A percentile compares a stretch with the other conserved stretches of the same genome.
phyloP scores from a whole-genome alignment of 768 basidiomycete species.

The Daedaleopsis nitida region DNA sequence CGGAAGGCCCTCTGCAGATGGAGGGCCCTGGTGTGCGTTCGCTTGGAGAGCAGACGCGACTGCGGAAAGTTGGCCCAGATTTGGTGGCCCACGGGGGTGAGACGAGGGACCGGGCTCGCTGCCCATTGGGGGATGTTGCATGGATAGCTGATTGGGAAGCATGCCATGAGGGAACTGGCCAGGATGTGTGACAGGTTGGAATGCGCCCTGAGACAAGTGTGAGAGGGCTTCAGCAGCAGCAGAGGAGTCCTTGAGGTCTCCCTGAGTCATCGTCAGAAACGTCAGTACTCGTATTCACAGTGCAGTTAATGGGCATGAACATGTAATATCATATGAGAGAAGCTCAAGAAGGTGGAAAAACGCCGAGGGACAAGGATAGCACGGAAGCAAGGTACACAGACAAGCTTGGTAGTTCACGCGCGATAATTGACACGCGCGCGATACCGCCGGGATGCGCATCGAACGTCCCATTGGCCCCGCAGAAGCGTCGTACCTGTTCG shows the following conservation, averaged over 20 bases:
- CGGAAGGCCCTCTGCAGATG: constrained; percentile 4
- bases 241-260: constrained; percentile 49
- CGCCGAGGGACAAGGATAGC: constrained; percentile 37
- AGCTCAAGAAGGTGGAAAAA: neutral
- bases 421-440: too few species aligned
- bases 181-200: constrained; percentile 21
- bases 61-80: constrained; percentile 25
- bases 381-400: constrained; percentile 3
- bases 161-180: constrained; percentile 23
- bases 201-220: constrained; percentile 50
- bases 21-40: constrained; percentile 2
- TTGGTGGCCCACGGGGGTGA: constrained; percentile 33
- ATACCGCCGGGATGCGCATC: too few species aligned
- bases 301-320: too few species aligned
- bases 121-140: constrained; percentile 8
- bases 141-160: constrained; percentile 16
- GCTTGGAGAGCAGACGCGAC: constrained; percentile 22
- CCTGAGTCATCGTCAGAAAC: constrained; percentile 32
- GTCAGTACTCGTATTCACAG: neutral
- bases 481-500: too few species aligned
- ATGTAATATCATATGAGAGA: too few species aligned
- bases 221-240: constrained; percentile 63
- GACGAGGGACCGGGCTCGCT: constrained; percentile 33
- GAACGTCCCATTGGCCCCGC: too few species aligned
- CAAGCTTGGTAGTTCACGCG: too few species aligned